phyloP scores from a whole-genome alignment of 495 filamentous ascomycete genomes.

The Penicillium subrubescens region DNA sequence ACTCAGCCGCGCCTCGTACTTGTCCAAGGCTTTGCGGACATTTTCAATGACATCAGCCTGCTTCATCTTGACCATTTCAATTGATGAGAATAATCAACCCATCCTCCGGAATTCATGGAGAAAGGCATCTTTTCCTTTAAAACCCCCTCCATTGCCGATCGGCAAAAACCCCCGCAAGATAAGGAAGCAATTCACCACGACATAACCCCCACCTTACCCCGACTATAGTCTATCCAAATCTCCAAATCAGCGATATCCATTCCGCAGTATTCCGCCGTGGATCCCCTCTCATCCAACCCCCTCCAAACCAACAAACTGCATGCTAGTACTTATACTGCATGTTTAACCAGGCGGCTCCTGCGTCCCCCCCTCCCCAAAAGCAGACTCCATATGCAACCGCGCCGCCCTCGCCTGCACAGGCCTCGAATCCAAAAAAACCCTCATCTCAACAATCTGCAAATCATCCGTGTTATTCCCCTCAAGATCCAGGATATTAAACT shows the following conservation, averaged over 20 bases:
- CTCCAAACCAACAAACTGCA: not conserved
- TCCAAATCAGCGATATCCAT: not conserved
- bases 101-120: not conserved
- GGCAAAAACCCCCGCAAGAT: conserved; percentile 13
- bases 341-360: not conserved
- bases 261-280: conserved; percentile 17
- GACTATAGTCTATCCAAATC: not conserved
- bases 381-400: conserved; percentile 10
- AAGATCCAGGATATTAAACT: conserved; percentile 31
- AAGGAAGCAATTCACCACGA: not conserved
- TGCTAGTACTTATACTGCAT: too few relatives aligned
- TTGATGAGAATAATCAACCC: conserved; percentile 8
- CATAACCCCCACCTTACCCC: not conserved
- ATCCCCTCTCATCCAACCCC: not conserved
- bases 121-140: not conserved
- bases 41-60: conserved; percentile 28
- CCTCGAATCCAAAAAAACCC: conserved; percentile 23
- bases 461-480: conserved; percentile 9
- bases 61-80: conserved; percentile 7
- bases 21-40: conserved; percentile 30
- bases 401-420: conserved; percentile 27
- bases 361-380: conserved; percentile 11
- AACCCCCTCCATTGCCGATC: conserved; percentile 14
- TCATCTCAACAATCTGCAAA: conserved; percentile 27
- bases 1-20: conserved; percentile 36